These are phyloP conservation scores for Francoa sonchifolia DNA, from an alignment of 441 rosid genomes.

Conservation along the genomic window DNA sequence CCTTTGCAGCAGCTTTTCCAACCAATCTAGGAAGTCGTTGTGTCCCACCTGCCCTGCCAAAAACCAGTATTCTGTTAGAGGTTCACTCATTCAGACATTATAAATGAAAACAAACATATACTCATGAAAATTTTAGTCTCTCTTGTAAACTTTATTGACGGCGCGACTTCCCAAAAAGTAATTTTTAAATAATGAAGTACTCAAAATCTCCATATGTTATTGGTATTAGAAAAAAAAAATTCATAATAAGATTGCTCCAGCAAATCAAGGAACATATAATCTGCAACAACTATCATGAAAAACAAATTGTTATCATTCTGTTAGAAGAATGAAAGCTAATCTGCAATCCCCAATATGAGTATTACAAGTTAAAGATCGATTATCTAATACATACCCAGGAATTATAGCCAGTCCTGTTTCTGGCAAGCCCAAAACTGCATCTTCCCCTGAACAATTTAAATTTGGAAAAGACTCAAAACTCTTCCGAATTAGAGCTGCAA, in stretches of 20 bases:
- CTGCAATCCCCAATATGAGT: background rate
- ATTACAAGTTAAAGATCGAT: background rate
- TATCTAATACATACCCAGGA: conserved; percentile 49
- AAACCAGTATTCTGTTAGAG: conserved; percentile 11
- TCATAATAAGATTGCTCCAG: no score
- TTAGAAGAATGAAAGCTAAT: no score
- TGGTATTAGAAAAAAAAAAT: no score
- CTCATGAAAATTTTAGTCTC: background rate
- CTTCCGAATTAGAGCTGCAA: background rate
- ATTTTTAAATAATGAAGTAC: background rate
- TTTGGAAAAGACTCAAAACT: conserved; percentile 4
- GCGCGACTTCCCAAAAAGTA: background rate
- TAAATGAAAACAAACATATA: background rate
- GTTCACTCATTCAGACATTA: conserved; percentile 2
- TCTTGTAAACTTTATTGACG: background rate
- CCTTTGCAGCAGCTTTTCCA: conserved; percentile 71
- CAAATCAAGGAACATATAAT: no score
- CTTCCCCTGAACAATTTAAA: conserved; percentile 39
- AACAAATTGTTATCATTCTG: no score
- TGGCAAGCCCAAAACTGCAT: conserved; percentile 73
- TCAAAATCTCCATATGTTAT: background rate
- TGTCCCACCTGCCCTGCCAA: conserved; percentile 76
- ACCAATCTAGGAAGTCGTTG: conserved; percentile 76
- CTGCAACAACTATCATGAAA: no score
- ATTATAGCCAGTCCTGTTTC: conserved; percentile 95